phyloP scores from a whole-genome alignment of 768 basidiomycete species.

The Kwoniella sp. region DNA sequence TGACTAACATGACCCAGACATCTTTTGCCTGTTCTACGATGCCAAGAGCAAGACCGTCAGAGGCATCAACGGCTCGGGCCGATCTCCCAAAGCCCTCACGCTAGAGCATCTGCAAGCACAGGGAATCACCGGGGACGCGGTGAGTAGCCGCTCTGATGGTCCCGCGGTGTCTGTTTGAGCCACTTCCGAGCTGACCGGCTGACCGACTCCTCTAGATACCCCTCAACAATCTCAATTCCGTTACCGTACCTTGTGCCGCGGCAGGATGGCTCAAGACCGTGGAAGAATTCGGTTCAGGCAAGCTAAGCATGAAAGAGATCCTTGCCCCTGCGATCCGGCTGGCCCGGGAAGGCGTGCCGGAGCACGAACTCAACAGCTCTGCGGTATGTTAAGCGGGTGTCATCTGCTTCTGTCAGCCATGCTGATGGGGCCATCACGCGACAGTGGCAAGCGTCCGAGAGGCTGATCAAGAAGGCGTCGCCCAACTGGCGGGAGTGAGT shows the following conservation, averaged over 20 bases:
- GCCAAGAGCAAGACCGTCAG: conserved; percentile 74
- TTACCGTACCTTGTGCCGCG: conserved; percentile 70
- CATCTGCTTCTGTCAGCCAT: not conserved
- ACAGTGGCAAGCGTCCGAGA: conserved; percentile 60
- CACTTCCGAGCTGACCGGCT: not conserved
- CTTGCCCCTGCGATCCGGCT: conserved; percentile 83
- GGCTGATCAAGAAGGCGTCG: conserved; percentile 73
- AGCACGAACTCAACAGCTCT: conserved; percentile 72
- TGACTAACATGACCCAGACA: conserved; percentile 20
- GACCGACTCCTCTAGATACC: conserved; percentile 58
- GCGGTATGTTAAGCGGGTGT: conserved; percentile 52
- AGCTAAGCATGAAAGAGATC: conserved; percentile 63
- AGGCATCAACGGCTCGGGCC: conserved; percentile 89
- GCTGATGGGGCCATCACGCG: not conserved
- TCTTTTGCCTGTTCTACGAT: conserved; percentile 86
- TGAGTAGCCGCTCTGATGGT: conserved; percentile 13
- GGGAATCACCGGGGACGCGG: conserved; percentile 60
- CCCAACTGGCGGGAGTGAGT: conserved; percentile 66
- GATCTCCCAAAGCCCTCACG: conserved; percentile 71
- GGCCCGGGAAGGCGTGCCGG: conserved; percentile 90
- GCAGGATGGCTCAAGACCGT: conserved; percentile 93
- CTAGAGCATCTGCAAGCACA: conserved; percentile 66
- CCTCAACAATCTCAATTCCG: conserved; percentile 74
- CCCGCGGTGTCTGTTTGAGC: too few relatives aligned
- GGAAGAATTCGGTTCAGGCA: conserved; percentile 73